These are phyloP conservation scores for Polychaeton citri DNA, from an alignment of 2,329 filamentous ascomycete genomes.

Conservation along the genomic window DNA sequence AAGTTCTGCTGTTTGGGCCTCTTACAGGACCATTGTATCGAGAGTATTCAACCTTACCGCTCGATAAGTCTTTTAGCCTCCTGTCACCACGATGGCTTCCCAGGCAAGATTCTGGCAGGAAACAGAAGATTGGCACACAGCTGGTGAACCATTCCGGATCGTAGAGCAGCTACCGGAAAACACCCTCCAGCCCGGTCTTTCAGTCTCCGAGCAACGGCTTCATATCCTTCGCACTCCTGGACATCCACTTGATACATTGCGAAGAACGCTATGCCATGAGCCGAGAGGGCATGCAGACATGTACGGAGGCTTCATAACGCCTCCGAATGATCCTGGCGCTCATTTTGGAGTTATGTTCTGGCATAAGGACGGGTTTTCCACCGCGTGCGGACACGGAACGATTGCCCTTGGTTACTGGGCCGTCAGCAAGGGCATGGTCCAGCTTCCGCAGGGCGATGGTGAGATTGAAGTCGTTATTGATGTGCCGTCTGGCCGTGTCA, in stretches of 20 bases:
- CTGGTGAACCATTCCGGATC: conserved; percentile 37
- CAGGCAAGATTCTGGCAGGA: conserved; percentile 4
- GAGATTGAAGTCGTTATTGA: conserved; percentile 3
- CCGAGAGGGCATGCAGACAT: conserved; percentile 38
- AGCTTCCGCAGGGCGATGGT: not conserved
- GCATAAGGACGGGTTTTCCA: conserved; percentile 36
- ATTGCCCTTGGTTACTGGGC: conserved; percentile 35
- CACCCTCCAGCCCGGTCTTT: conserved; percentile 29
- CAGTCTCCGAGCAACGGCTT: conserved; percentile 23
- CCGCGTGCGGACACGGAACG: conserved; percentile 40
- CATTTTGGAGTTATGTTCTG: conserved; percentile 37
- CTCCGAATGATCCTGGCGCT: conserved; percentile 28
- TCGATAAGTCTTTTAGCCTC: no score
- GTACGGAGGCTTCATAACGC: conserved; percentile 36
- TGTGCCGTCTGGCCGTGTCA: conserved; percentile 6
- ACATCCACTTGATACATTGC: conserved; percentile 17
- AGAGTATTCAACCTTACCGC: no score
- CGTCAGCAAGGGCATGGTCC: conserved; percentile 10
- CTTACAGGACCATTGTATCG: no score
- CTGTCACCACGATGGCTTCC: no score
- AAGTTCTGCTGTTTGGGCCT: no score
- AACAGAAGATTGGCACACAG: conserved; percentile 26
- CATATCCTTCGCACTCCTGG: conserved; percentile 18
- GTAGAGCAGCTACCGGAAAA: conserved; percentile 22
- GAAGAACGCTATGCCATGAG: conserved; percentile 31